A percentile compares a stretch with the other conserved stretches of the same genome.
Conservation (phyloP, 73 alveolate genomes). For the Paramecium caudatum region DNA sequence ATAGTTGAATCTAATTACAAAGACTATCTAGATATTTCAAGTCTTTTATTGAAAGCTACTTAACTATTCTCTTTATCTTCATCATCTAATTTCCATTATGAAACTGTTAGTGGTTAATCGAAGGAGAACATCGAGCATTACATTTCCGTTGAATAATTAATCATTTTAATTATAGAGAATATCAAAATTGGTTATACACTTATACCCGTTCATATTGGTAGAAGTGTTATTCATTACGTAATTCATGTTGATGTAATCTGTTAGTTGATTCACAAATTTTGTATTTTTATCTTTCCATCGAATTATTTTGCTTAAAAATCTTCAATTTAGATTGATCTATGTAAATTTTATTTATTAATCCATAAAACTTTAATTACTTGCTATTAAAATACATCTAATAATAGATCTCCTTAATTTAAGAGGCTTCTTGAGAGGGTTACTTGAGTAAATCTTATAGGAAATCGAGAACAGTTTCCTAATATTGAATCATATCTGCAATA, state of each 20-base stretch:
- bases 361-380: constrained; percentile 30
- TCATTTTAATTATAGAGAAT: constrained; percentile 42
- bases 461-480: not conserved
- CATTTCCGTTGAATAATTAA: constrained; percentile 36
- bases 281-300: not conserved
- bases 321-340: not conserved
- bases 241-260: not conserved
- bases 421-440: not conserved
- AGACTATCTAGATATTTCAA: too few relatives aligned
- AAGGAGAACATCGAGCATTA: constrained; percentile 5
- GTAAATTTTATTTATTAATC: not conserved
- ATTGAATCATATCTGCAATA: not conserved
- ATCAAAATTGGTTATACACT: constrained; percentile 51
- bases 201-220: constrained; percentile 42
- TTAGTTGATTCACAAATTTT: not conserved
- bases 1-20: not conserved
- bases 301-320: not conserved
- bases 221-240: not conserved
- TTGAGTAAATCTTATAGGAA: not conserved
- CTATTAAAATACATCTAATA: not conserved
- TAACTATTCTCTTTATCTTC: constrained; percentile 28
- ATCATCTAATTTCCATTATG: constrained; percentile 14
- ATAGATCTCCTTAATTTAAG: constrained; percentile 1
- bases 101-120: constrained; percentile 26
- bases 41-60: too few relatives aligned